These are phyloP conservation scores for Penicillium sp. DNA, from an alignment of 2,329 filamentous ascomycete genomes.

Conservation along the genomic window DNA sequence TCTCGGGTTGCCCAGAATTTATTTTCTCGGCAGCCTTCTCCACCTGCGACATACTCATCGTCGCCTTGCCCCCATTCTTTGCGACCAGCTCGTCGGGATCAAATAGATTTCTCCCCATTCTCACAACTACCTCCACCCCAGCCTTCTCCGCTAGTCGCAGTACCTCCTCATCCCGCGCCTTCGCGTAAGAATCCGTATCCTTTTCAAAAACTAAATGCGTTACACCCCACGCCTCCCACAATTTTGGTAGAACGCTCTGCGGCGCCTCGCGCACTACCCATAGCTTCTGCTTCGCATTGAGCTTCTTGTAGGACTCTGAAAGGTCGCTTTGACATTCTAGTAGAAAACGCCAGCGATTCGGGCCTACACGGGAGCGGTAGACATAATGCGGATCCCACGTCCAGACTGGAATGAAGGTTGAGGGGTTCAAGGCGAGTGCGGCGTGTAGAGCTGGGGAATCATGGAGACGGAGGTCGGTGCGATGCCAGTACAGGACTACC, in stretches of 20 bases:
- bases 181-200: conserved; percentile 73
- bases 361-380: conserved; percentile 67
- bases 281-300: conserved; percentile 71
- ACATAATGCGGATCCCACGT: conserved; percentile 83
- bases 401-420: conserved; percentile 72
- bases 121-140: conserved; percentile 68
- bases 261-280: conserved; percentile 72
- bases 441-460: conserved; percentile 74
- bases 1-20: conserved; percentile 55
- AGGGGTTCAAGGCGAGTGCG: conserved; percentile 68
- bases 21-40: conserved; percentile 64
- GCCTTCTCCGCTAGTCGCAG: conserved; percentile 61
- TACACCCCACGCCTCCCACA: conserved; percentile 72
- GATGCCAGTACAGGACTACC: conserved; percentile 73
- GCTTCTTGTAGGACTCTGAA: conserved; percentile 63
- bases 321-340: conserved; percentile 74
- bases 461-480: conserved; percentile 75
- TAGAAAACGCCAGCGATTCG: conserved; percentile 75
- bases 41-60: conserved; percentile 72
- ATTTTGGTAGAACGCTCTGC: conserved; percentile 68
- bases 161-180: conserved; percentile 63
- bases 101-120: conserved; percentile 68
- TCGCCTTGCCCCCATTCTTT: conserved; percentile 67
- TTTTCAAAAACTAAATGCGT: conserved; percentile 78
- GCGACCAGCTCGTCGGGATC: conserved; percentile 70